phyloP scores from a whole-genome alignment of 495 filamentous ascomycete genomes.

The Penicillium malachiteum region DNA sequence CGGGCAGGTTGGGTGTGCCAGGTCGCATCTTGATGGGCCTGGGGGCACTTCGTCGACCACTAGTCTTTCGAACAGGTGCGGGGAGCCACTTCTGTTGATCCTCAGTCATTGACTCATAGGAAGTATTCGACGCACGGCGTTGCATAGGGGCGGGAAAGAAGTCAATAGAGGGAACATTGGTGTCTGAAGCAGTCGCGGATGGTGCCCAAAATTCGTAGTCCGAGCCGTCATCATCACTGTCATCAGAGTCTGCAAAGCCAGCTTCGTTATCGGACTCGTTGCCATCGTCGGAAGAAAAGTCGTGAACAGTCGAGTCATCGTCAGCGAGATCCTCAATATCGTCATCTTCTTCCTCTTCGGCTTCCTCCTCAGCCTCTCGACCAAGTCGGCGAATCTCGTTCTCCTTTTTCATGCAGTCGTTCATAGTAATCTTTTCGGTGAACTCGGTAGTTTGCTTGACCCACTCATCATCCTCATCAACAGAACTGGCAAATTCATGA shows the following conservation, averaged over 20 bases:
- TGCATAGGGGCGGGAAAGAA: slow-evolving; percentile 44
- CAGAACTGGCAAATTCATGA: slow-evolving; percentile 87
- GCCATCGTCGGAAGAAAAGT: slow-evolving; percentile 63
- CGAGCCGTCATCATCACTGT: slow-evolving; percentile 66
- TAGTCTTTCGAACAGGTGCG: slow-evolving; percentile 25
- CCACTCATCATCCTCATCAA: slow-evolving; percentile 84
- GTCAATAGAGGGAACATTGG: slow-evolving; percentile 50
- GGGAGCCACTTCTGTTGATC: slow-evolving; percentile 36
- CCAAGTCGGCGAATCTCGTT: slow-evolving; percentile 81
- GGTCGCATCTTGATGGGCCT: slow-evolving; percentile 57
- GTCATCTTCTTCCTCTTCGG: slow-evolving; percentile 62
- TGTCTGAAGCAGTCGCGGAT: slow-evolving; percentile 55
- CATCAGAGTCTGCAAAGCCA: slow-evolving; percentile 88
- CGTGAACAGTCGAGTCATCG: slow-evolving; percentile 63
- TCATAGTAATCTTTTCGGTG: slow-evolving; percentile 72
- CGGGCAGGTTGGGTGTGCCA: slow-evolving; percentile 79
- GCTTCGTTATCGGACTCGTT: slow-evolving; percentile 96
- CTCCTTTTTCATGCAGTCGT: slow-evolving; percentile 88
- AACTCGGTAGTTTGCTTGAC: slow-evolving; percentile 63
- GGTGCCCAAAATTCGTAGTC: slow-evolving; percentile 80
- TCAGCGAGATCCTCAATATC: slow-evolving; percentile 57
- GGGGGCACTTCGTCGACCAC: slow-evolving; percentile 34
- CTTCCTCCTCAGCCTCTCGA: slow-evolving; percentile 90
- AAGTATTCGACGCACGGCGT: slow-evolving; percentile 59
- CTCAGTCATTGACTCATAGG: slow-evolving; percentile 61